These are phyloP conservation scores for Thelephora ganbajun DNA, from an alignment of 768 basidiomycete genomes.

Conservation along the genomic window DNA sequence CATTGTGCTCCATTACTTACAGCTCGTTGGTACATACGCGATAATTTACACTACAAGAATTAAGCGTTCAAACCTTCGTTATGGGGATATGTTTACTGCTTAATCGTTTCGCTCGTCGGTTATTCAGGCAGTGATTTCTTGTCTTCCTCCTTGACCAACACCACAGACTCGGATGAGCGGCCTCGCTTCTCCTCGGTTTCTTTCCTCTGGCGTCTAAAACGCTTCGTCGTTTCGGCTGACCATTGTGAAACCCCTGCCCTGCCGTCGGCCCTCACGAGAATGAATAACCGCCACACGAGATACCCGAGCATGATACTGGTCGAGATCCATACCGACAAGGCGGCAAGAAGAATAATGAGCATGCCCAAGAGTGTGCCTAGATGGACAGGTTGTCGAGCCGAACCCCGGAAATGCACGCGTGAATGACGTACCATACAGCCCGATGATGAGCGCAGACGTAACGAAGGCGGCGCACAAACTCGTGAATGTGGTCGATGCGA, in stretches of 20 bases:
- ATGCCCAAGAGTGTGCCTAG: neutral
- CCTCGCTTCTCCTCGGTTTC: neutral
- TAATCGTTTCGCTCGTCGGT: too few species aligned
- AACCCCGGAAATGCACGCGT: neutral
- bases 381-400: neutral
- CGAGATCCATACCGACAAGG: neutral
- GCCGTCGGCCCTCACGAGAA: neutral
- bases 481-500: neutral
- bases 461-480: neutral
- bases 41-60: too few species aligned
- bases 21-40: too few species aligned
- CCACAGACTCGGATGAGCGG: neutral
- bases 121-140: too few species aligned
- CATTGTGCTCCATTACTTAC: too few species aligned
- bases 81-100: too few species aligned
- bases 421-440: neutral
- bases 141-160: too few species aligned
- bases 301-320: neutral
- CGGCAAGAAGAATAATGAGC: neutral
- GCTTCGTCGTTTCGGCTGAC: neutral
- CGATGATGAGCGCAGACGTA: neutral
- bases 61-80: too few species aligned
- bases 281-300: neutral
- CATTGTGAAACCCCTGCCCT: neutral
- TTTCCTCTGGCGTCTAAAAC: neutral